Conservation (phyloP, 768 basidiomycete genomes). For the Boletellus sp. region DNA sequence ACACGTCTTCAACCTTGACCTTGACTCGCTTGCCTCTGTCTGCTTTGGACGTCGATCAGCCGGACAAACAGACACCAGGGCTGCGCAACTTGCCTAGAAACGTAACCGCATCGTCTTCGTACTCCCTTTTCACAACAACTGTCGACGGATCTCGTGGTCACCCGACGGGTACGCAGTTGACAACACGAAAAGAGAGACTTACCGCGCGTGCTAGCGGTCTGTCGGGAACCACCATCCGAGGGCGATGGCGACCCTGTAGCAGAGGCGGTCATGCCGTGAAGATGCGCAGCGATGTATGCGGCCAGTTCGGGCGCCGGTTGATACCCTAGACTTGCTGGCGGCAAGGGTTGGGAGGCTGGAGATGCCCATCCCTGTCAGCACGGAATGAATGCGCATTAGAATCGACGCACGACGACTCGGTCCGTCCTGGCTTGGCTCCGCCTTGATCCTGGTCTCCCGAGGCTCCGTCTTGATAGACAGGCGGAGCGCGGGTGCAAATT, state of each 20-base stretch:
- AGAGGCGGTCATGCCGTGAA: background rate
- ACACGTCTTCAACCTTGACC: constrained; percentile 1
- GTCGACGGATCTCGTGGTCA: background rate
- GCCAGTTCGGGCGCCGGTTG: constrained; percentile 7
- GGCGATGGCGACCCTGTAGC: background rate
- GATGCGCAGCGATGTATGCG: constrained; percentile 1
- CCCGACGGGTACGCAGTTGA: background rate
- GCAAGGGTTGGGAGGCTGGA: background rate
- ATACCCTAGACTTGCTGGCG: constrained; percentile 2
- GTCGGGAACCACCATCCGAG: background rate
- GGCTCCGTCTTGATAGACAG: constrained; percentile 7
- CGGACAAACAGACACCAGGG: background rate
- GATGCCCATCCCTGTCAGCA: background rate
- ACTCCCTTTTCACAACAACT: constrained; percentile 11
- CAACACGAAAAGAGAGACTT: background rate
- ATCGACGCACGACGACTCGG: background rate
- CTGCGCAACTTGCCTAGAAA: constrained; percentile 1
- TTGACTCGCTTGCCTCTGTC: constrained; percentile 17
- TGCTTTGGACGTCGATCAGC: background rate
- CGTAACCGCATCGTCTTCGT: constrained; percentile 4
- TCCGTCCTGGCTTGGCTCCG: background rate
- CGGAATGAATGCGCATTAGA: background rate
- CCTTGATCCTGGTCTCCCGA: constrained; percentile 5
- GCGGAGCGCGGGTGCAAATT: background rate
- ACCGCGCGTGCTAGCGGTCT: background rate